These are phyloP conservation scores for Aspergillus puulaauensis DNA, from an alignment of 2,329 filamentous ascomycete genomes.

Conservation along the genomic window DNA sequence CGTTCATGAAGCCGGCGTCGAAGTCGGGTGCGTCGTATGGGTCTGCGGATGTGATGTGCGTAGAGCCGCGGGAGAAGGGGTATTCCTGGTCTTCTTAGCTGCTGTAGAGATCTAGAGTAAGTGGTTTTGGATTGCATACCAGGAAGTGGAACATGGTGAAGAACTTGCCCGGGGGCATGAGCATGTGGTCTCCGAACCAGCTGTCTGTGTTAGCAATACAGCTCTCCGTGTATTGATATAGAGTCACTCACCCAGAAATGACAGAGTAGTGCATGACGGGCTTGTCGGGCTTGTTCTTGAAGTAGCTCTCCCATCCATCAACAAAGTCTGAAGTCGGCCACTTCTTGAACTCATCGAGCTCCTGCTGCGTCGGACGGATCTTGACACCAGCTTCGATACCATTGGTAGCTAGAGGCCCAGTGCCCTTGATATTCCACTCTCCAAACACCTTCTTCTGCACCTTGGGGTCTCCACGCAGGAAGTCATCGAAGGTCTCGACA, in stretches of 20 bases:
- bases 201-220: slow-evolving; percentile 17
- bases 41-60: slow-evolving; percentile 68
- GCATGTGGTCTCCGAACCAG: slow-evolving; percentile 51
- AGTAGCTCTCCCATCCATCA: slow-evolving; percentile 75
- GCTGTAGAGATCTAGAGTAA: not conserved
- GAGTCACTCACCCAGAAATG: slow-evolving; percentile 55
- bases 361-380: slow-evolving; percentile 67
- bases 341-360: slow-evolving; percentile 66
- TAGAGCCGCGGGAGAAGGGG: slow-evolving; percentile 71
- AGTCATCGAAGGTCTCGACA: slow-evolving; percentile 78
- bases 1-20: slow-evolving; percentile 81
- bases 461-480: slow-evolving; percentile 70
- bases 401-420: slow-evolving; percentile 73
- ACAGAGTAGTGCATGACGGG: slow-evolving; percentile 84
- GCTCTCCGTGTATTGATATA: too few relatives aligned
- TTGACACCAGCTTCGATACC: slow-evolving; percentile 80
- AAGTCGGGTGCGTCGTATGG: slow-evolving; percentile 76
- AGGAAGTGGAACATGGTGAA: slow-evolving; percentile 84
- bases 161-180: slow-evolving; percentile 73
- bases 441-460: slow-evolving; percentile 72
- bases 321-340: slow-evolving; percentile 73
- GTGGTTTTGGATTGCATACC: slow-evolving; percentile 19
- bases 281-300: slow-evolving; percentile 81
- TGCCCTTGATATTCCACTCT: slow-evolving; percentile 77
- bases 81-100: slow-evolving; percentile 52